phyloP scores from a whole-genome alignment of 2,329 filamentous ascomycete genomes.

The Colletotrichum endophyticum region DNA sequence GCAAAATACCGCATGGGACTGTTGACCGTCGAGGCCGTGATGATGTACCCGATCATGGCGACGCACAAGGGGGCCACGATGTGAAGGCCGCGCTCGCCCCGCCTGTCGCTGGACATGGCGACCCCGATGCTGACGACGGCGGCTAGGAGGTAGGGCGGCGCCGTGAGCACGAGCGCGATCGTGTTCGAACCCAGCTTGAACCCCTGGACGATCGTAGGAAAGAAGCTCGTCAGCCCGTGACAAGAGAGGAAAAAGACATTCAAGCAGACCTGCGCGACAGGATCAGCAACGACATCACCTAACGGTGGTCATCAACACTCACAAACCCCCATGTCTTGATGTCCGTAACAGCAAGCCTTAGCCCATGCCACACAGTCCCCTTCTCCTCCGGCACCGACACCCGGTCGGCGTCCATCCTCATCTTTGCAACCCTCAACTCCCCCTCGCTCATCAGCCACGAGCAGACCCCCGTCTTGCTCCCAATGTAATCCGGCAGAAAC shows the following conservation, averaged over 20 bases:
- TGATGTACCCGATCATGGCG: slow-evolving; percentile 61
- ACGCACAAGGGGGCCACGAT: slow-evolving; percentile 32
- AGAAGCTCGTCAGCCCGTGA: slow-evolving; percentile 30
- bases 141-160: slow-evolving; percentile 29
- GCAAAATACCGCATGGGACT: slow-evolving; percentile 55
- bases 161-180: slow-evolving; percentile 33
- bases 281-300: neutral
- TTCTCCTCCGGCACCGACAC: slow-evolving; percentile 24
- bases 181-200: slow-evolving; percentile 26
- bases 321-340: slow-evolving; percentile 28
- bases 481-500: slow-evolving; percentile 27
- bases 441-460: slow-evolving; percentile 16
- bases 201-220: slow-evolving; percentile 38
- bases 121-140: slow-evolving; percentile 18
- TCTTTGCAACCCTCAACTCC: slow-evolving; percentile 21
- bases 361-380: slow-evolving; percentile 21
- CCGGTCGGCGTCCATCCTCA: slow-evolving; percentile 22
- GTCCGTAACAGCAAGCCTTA: slow-evolving; percentile 26
- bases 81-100: slow-evolving; percentile 25
- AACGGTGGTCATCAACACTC: neutral
- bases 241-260: slow-evolving; percentile 24
- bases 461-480: slow-evolving; percentile 14
- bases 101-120: slow-evolving; percentile 24
- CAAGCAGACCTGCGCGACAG: slow-evolving; percentile 9
- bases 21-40: slow-evolving; percentile 60